Evolutionary conservation across 2,329 filamentous ascomycete genomes (phyloP), one percentile per base, ranked within the genome.

Genomic region (Hortaea werneckii): DNA sequence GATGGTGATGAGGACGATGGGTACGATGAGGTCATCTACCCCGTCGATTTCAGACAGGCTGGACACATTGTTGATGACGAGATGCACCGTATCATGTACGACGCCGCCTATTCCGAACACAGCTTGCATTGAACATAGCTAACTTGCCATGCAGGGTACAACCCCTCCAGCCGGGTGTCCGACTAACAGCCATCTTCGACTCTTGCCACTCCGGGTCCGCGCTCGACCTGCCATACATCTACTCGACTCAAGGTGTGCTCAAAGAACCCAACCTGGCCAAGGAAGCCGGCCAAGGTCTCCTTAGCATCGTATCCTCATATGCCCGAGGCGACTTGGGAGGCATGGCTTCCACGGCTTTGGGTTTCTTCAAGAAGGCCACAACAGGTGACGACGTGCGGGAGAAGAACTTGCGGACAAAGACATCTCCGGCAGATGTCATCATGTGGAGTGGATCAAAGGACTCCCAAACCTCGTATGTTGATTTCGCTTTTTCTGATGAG

Each of bases 371-470:
- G 74, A 85, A 88, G 63, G 88, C 87, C 12, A 84, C 86, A 20
- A 78, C 71, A 49, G 89, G 89, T 54, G 82, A 92, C 55, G 79
- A 83, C 32, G 82, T 83, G 12, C 83, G 88, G 66, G 77, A 94
- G 68, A 82, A 80, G 64, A 86, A 89, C 51, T 75, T 87, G 63
- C 78, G 84, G 54, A 96, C 90, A 37, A 94, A 94, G 71, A 96
- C 92, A 11, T 92, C 85, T 45, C 83, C 89, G 1, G 92, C 92
- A 37, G 92, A 98, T 67, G 92, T 98, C 29, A 80, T 98, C 63
- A 94, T 95, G 86, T 95, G 89, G 85, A 94, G 87, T 50, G 92
- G 92, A 47, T 94, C 87, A 71, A 95, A 95, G 68, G 92, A 98
- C 63, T 80, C 83, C 50, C 92, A 96, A 69, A 98, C 92, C 55